Percentiles rank a stretch among this genome's conserved stretches.
Evolutionary conservation across 208 protist genomes (phyloP).

Genomic region (Phytomonas sp.): DNA sequence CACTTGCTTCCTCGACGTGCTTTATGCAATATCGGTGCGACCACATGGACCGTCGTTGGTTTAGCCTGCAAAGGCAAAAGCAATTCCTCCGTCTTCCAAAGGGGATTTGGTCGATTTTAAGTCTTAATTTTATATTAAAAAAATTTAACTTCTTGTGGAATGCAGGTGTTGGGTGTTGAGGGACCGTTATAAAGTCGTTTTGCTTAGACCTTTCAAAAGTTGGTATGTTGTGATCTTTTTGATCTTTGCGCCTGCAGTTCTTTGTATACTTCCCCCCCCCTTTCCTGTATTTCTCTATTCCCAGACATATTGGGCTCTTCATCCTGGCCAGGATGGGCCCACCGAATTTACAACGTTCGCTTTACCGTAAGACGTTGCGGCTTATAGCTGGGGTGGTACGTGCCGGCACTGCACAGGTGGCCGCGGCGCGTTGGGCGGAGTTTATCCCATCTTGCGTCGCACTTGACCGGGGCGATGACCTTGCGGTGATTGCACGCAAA

Average conservation of each 20-base stretch:
- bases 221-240: background rate
- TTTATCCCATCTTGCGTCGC: conserved; percentile 26
- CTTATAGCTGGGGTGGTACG: conserved; percentile 5
- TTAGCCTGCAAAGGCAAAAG: background rate
- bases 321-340: background rate
- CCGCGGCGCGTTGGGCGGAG: conserved; percentile 23
- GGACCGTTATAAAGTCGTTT: background rate
- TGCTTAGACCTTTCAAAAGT: background rate
- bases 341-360: conserved; percentile 12
- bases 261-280: background rate
- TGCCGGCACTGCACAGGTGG: background rate
- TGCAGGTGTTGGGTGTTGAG: background rate
- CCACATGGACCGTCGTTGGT: background rate
- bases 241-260: background rate
- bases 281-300: background rate
- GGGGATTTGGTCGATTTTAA: background rate
- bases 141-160: background rate
- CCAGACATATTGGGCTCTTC: background rate
- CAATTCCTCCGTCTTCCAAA: background rate
- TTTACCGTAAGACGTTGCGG: conserved; percentile 19
- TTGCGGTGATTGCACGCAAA: conserved; percentile 19
- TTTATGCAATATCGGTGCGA: background rate
- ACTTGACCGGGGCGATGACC: conserved; percentile 16
- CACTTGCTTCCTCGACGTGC: background rate
- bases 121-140: conserved; percentile 3